Evolutionary conservation across 1,284 basidiomycete genomes (phyloP).

Genomic region (Macrocybe sp.): DNA sequence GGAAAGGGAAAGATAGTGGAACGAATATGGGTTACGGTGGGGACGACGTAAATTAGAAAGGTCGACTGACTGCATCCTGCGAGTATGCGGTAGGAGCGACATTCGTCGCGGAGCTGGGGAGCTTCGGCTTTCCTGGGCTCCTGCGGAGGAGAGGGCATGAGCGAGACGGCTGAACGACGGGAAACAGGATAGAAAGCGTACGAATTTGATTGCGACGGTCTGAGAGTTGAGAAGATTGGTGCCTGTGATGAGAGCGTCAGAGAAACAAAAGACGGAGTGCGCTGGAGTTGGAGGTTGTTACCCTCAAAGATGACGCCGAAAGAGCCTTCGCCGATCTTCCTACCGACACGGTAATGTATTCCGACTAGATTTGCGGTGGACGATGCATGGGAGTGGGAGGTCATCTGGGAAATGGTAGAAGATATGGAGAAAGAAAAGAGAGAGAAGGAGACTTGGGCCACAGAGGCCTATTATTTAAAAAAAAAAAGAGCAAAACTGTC

Average conservation of each 20-base stretch:
- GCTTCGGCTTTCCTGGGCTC: slow-evolving; percentile 96
- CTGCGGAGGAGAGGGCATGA: slow-evolving; percentile 33
- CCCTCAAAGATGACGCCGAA: slow-evolving; percentile 98
- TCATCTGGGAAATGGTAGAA: slow-evolving; percentile 25
- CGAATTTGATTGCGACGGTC: slow-evolving; percentile 98
- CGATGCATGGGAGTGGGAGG: slow-evolving; percentile 45
- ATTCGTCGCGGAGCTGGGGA: slow-evolving; percentile 94
- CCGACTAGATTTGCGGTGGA: slow-evolving; percentile 64
- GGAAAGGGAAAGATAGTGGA: slow-evolving; percentile 10
- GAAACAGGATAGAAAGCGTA: slow-evolving; percentile 37
- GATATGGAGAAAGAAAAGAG: slow-evolving; percentile 13
- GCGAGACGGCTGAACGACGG: background rate
- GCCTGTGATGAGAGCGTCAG: slow-evolving; percentile 41
- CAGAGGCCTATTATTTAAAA: slow-evolving; percentile 26
- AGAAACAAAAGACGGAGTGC: background rate
- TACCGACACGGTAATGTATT: slow-evolving; percentile 82
- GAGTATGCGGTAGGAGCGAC: slow-evolving; percentile 94
- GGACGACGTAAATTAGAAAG: slow-evolving; percentile 1
- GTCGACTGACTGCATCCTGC: slow-evolving; percentile 79
- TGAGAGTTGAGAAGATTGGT: slow-evolving; percentile 94
- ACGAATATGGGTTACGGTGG: slow-evolving; percentile 5
- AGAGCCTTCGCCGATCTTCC: slow-evolving; percentile 82
- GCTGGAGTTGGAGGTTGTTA: slow-evolving; percentile 25
- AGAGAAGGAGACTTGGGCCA: slow-evolving; percentile 15
- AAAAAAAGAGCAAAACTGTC: slow-evolving; percentile 18